These are phyloP conservation scores for Purshia tridentata DNA, from an alignment of 306 rosid species.

Conservation along the genomic window DNA sequence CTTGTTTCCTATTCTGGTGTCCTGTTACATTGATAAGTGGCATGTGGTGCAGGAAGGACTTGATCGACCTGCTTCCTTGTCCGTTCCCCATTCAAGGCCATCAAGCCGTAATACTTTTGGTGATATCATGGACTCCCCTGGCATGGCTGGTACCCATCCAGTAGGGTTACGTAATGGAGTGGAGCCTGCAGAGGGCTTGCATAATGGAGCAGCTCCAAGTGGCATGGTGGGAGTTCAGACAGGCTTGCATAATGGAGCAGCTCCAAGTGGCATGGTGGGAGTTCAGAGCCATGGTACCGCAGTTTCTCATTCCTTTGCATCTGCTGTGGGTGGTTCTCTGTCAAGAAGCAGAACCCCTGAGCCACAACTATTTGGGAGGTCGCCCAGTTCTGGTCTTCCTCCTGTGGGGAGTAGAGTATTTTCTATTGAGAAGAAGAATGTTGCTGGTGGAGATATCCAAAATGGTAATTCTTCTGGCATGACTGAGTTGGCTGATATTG, in stretches of 20 bases:
- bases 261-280: conserved; percentile 50
- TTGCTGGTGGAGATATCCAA: conserved; percentile 42
- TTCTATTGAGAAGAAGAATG: conserved; percentile 46
- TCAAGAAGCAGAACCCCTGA: conserved; percentile 79
- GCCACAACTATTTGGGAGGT: conserved; percentile 60
- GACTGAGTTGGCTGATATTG: conserved; percentile 55
- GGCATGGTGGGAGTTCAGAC: too few species aligned
- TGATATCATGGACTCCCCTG: conserved; percentile 48
- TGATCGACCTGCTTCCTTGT: conserved; percentile 56
- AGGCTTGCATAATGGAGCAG: conserved; percentile 53
- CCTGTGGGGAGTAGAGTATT: conserved; percentile 59
- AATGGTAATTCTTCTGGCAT: conserved; percentile 54
- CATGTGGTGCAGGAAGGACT: conserved; percentile 68
- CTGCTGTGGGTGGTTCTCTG: conserved; percentile 58
- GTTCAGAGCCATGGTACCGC: conserved; percentile 54
- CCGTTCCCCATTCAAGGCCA: conserved; percentile 61
- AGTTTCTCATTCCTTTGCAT: conserved; percentile 49
- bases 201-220: conserved; percentile 51
- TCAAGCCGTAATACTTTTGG: conserved; percentile 67
- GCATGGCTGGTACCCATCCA: conserved; percentile 42
- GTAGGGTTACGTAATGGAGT: conserved; percentile 39
- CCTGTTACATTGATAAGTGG: conserved; percentile 28
- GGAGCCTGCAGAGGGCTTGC: conserved; percentile 59
- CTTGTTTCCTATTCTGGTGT: conserved; percentile 19
- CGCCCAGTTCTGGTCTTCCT: conserved; percentile 58